Conservation (phyloP, 192 early-diverging fungal species). For the Spinellus fusiger region DNA sequence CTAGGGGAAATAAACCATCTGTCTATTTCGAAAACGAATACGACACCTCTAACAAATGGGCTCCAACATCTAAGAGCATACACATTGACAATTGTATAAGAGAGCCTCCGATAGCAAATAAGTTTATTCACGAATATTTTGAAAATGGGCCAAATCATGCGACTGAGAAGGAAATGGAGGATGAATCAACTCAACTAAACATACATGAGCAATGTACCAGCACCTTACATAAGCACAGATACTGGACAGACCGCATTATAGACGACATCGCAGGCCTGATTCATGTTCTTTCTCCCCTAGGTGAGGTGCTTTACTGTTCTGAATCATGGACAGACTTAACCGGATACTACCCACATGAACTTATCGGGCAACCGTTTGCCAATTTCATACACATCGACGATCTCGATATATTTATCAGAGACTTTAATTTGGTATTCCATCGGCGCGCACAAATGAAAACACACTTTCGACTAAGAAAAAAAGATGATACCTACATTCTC, state of each 20-base stretch:
- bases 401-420: slow-evolving; percentile 35
- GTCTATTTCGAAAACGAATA: too few species aligned
- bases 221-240: neutral
- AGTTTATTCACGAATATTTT: neutral
- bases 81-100: neutral
- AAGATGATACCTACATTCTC: slow-evolving; percentile 37
- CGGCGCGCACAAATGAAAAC: slow-evolving; percentile 29
- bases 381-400: slow-evolving; percentile 44
- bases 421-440: slow-evolving; percentile 33
- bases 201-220: neutral
- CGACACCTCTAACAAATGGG: neutral
- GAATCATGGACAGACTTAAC: slow-evolving; percentile 37
- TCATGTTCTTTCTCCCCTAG: slow-evolving; percentile 34
- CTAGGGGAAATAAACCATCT: too few species aligned
- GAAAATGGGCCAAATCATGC: neutral
- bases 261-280: slow-evolving; percentile 38
- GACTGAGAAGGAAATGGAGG: neutral
- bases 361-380: slow-evolving; percentile 34
- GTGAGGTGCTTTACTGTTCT: slow-evolving; percentile 38
- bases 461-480: slow-evolving; percentile 37
- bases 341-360: slow-evolving; percentile 37
- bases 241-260: slow-evolving; percentile 41
- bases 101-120: neutral
- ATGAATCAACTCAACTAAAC: too few species aligned
- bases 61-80: neutral